Evolutionary conservation across 2,329 filamentous ascomycete genomes (phyloP).

Genomic region (Sporothrix brasiliensis): DNA sequence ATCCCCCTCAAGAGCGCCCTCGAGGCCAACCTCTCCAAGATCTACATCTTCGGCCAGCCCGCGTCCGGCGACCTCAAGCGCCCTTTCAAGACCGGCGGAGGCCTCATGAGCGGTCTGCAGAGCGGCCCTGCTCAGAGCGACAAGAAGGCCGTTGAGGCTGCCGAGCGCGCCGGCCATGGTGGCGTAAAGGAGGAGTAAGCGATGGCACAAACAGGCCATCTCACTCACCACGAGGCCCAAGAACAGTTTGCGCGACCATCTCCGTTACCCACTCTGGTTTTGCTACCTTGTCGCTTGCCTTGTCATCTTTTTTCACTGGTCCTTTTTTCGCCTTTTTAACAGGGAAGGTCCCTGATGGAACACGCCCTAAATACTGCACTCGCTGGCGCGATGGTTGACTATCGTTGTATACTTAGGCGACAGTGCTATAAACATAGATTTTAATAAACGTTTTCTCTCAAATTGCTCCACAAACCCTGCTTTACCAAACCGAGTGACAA

Average conservation of each 20-base stretch:
- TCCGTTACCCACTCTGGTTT: background rate
- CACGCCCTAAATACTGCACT: background rate
- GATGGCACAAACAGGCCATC: background rate
- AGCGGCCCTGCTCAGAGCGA: conserved; percentile 81
- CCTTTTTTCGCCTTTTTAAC: background rate
- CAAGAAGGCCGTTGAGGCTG: conserved; percentile 81
- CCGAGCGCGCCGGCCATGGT: conserved; percentile 73
- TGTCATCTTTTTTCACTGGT: background rate
- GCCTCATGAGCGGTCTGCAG: conserved; percentile 79
- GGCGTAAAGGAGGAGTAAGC: conserved; percentile 72
- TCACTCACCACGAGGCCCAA: background rate
- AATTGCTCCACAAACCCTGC: background rate
- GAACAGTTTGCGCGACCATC: background rate
- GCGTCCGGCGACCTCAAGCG: conserved; percentile 90
- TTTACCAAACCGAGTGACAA: background rate
- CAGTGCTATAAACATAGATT: background rate
- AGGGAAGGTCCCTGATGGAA: background rate
- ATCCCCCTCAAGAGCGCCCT: conserved; percentile 95
- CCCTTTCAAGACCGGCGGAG: conserved; percentile 85
- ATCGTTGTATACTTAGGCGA: background rate
- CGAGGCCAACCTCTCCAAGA: conserved; percentile 95
- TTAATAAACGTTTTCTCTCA: background rate
- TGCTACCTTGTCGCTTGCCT: background rate
- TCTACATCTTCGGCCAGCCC: conserved; percentile 85
- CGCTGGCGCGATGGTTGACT: background rate